Base-by-base conservation (phyloP, 2,329 filamentous ascomycete genomes). In the Verticillium dahliae region DNA sequence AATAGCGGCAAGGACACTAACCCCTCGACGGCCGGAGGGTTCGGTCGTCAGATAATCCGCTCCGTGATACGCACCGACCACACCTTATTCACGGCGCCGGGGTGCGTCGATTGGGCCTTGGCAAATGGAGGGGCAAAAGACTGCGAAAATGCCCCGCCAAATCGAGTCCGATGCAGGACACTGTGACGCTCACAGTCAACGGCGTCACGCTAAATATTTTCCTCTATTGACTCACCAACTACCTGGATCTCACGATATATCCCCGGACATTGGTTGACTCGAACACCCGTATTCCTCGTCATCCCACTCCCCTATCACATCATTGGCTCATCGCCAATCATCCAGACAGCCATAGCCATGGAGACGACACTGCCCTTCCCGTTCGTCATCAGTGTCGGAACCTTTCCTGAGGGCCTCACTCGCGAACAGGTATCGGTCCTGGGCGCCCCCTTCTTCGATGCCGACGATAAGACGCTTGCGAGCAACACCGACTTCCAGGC, bases 361-460 rank as follows among this genome's bases (percentile, higher is more conserved):
- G 86, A 89, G 73, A 85, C 85, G 35, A 86, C 82, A 63, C 78
- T 88, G 27, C 84, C 86, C 10, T 75, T 89, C 59, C 86, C 86
- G 31, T 88, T 89, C 69, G 76, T 89, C 63, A 77, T 86, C 73
- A 80, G 81, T 69, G 80, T 88, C 63, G 77, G 81, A 65, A 74
- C 76, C 61, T 76, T 80, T 50, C 73, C 75, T 58, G 78, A 82
- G 60, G 85, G 85, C 61, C 77, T 89, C 63, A 83, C 72, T 38
- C 77, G 76, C 62, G 80, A 82, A 59, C 84, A 89, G 71, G 76
- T 89, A 55, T 80, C 82, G 27, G 81, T 85, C 63, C 76, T 89
- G 34, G 85, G 84, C 63, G 80, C 79, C 62, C 79, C 85, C 45
- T 86, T 87, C 74, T 77, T 88, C 66, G 77, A 82, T 61, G 84